A percentile compares a stretch with the other conserved stretches of the same genome.
phyloP scores from a whole-genome alignment of 2,329 filamentous ascomycete genomes.

The Talaromyces sp. region DNA sequence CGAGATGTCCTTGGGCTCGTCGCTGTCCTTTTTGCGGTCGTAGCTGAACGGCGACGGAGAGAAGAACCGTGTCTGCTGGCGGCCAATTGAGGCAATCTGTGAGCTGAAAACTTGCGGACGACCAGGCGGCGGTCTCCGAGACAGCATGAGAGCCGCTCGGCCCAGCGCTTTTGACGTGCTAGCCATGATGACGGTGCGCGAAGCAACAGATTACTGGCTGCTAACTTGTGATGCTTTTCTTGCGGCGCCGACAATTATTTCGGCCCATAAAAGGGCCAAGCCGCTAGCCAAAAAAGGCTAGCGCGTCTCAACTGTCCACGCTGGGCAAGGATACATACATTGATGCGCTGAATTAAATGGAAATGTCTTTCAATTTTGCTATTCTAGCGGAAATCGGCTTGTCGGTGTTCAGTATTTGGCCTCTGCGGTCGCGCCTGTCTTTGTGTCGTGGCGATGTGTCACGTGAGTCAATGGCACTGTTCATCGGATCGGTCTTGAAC shows the following conservation, averaged over 20 bases:
- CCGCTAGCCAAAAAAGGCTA: neutral
- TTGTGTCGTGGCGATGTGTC: neutral
- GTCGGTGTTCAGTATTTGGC: neutral
- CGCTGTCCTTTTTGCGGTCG: conserved; percentile 26
- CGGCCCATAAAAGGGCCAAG: neutral
- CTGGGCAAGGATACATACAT: neutral
- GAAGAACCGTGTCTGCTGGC: conserved; percentile 25
- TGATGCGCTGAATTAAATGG: neutral
- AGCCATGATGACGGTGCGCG: conserved; percentile 27
- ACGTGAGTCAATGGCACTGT: neutral
- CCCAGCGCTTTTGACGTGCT: conserved; percentile 34
- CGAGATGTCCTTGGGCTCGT: conserved; percentile 23
- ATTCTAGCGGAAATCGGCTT: neutral
- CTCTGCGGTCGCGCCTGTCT: neutral
- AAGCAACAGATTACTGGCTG: conserved; percentile 9
- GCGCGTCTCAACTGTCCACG: neutral
- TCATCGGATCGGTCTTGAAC: neutral
- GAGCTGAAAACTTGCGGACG: conserved; percentile 13
- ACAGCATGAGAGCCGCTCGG: conserved; percentile 29
- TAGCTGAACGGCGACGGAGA: conserved; percentile 30
- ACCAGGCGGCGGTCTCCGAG: conserved; percentile 24
- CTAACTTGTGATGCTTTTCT: neutral
- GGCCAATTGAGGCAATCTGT: conserved; percentile 9
- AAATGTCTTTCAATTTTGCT: neutral
- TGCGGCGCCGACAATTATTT: conserved; percentile 9